phyloP scores from a whole-genome alignment of 768 basidiomycete species.

The Boletus reticulatus region DNA sequence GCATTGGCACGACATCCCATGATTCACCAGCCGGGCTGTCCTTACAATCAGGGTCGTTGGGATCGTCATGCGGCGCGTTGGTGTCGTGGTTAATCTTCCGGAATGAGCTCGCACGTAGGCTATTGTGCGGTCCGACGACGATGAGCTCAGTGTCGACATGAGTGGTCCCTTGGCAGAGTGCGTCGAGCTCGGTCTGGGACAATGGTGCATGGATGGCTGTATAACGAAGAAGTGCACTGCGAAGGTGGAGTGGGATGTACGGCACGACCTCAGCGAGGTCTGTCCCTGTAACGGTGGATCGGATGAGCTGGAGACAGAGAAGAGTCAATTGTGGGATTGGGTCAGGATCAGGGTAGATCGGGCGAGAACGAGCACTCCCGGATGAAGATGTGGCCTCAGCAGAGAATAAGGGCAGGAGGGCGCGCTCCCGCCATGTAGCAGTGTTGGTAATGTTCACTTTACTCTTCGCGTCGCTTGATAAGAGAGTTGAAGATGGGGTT shows the following conservation, averaged over 20 bases:
- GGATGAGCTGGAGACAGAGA: slow-evolving; percentile 55
- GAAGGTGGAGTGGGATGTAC: slow-evolving; percentile 57
- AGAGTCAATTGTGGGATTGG: slow-evolving; percentile 50
- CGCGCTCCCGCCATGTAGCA: slow-evolving; percentile 49
- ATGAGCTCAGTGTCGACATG: slow-evolving; percentile 65
- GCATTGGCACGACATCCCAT: slow-evolving; percentile 42
- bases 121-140: slow-evolving; percentile 54
- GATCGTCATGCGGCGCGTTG: not conserved
- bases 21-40: not conserved
- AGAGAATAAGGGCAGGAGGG: slow-evolving; percentile 51
- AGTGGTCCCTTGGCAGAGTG: slow-evolving; percentile 47
- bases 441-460: slow-evolving; percentile 24
- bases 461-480: slow-evolving; percentile 10
- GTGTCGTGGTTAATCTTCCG: slow-evolving; percentile 3
- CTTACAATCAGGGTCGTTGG: not conserved
- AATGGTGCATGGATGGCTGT: slow-evolving; percentile 59
- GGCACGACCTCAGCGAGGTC: slow-evolving; percentile 51
- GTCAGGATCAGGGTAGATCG: slow-evolving; percentile 16
- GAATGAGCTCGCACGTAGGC: slow-evolving; percentile 45
- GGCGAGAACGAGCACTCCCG: not conserved
- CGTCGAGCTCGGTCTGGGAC: slow-evolving; percentile 45
- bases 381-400: not conserved
- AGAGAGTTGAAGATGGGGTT: slow-evolving; percentile 2
- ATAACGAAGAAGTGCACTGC: slow-evolving; percentile 56
- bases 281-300: slow-evolving; percentile 35